Conservation (phyloP, 2,329 filamentous ascomycete genomes). For the Botrytis porri region DNA sequence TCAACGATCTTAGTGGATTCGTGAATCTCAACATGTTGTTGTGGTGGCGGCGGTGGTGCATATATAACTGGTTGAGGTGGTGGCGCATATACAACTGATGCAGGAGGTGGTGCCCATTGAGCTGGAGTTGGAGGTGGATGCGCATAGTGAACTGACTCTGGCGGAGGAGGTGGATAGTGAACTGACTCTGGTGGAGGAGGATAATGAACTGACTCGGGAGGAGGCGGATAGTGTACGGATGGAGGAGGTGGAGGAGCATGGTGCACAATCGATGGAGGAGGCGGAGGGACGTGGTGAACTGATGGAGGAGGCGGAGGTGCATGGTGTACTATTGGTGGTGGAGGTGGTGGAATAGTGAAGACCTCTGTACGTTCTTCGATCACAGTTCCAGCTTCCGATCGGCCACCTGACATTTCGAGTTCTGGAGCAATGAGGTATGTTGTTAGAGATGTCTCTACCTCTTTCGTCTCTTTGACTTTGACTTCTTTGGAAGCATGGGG, state of each 20-base stretch:
- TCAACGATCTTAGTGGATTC: slow-evolving; percentile 47
- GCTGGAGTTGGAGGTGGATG: slow-evolving; percentile 24
- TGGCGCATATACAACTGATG: slow-evolving; percentile 26
- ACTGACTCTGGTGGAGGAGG: slow-evolving; percentile 24
- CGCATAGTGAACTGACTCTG: slow-evolving; percentile 20
- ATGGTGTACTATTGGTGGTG: slow-evolving; percentile 21
- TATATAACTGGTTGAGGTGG: slow-evolving; percentile 25
- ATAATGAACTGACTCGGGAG: not conserved
- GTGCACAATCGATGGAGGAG: slow-evolving; percentile 15
- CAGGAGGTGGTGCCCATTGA: slow-evolving; percentile 22
- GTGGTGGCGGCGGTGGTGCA: slow-evolving; percentile 24
- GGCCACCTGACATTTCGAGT: slow-evolving; percentile 40
- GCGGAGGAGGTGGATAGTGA: slow-evolving; percentile 18
- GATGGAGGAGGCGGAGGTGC: slow-evolving; percentile 30
- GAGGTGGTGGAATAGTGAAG: slow-evolving; percentile 36
- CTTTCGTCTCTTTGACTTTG: slow-evolving; percentile 11
- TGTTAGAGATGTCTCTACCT: slow-evolving; percentile 29
- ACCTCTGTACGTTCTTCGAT: slow-evolving; percentile 51
- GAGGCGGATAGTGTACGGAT: slow-evolving; percentile 23
- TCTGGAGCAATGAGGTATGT: slow-evolving; percentile 31
- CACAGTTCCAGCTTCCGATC: slow-evolving; percentile 48
- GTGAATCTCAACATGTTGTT: slow-evolving; percentile 41
- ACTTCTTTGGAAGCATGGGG: slow-evolving; percentile 20
- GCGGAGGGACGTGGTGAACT: slow-evolving; percentile 19
- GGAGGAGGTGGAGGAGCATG: slow-evolving; percentile 29